Percentiles rank a stretch among this genome's conserved stretches.
Conservation (phyloP, 1,139 yeast genomes). For the Pichia sp. region DNA sequence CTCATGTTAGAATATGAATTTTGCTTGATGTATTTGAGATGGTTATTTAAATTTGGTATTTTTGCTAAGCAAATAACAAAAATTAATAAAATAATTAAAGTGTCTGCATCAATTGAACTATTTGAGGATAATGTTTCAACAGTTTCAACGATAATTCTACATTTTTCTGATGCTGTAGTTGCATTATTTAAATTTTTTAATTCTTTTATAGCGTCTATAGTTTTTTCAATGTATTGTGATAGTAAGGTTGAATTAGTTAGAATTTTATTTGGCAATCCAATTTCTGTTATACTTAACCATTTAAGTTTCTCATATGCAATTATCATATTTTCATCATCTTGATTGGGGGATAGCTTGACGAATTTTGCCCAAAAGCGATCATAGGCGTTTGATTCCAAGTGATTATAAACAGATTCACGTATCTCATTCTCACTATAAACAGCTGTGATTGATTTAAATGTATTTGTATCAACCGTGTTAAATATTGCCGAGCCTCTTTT, state of each 20-base stretch:
- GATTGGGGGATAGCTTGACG: constrained; percentile 29
- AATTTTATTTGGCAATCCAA: constrained; percentile 46
- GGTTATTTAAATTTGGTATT: constrained; percentile 53
- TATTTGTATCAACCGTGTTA: constrained; percentile 16
- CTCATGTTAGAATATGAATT: constrained; percentile 44
- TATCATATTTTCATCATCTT: constrained; percentile 30
- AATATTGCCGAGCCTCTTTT: constrained; percentile 37
- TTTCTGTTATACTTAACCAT: constrained; percentile 62
- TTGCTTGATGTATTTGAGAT: constrained; percentile 55
- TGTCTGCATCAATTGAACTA: constrained; percentile 64
- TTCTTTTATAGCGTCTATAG: constrained; percentile 47
- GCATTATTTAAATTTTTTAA: constrained; percentile 47
- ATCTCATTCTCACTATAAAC: constrained; percentile 44
- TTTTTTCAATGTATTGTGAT: constrained; percentile 38
- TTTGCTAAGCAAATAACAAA: constrained; percentile 64
- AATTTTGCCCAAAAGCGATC: constrained; percentile 56
- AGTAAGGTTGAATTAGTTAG: constrained; percentile 21
- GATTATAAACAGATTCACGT: constrained; percentile 54
- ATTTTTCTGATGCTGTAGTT: constrained; percentile 48
- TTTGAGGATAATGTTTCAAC: constrained; percentile 43
- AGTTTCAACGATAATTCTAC: constrained; percentile 46
- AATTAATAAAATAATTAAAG: constrained; percentile 63
- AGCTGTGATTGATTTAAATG: constrained; percentile 9
- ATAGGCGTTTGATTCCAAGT: constrained; percentile 62
- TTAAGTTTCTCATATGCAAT: constrained; percentile 38